Evolutionary conservation across 2,329 filamentous ascomycete species (phyloP), one percentile per base, ranked within the genome.

Genomic region (Chaetomiaceae sp.): DNA sequence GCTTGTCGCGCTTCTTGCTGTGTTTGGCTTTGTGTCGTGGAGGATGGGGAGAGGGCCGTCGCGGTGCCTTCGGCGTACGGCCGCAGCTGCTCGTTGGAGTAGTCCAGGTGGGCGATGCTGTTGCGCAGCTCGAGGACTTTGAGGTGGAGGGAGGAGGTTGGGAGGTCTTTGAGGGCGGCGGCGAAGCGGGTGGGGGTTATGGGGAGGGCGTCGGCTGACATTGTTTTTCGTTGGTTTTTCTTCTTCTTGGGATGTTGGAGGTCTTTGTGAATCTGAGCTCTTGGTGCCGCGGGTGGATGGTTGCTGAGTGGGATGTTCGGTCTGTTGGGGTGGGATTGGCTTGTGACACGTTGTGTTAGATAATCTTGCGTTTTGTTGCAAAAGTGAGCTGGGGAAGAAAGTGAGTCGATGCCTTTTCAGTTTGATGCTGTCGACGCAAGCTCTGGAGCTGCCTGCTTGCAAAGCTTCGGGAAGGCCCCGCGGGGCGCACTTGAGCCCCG

Each of bases 41-140:
- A 3, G 57, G 54, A 3, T 9, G 59, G 47, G 34, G 56, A n/a
- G 59, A 54, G 46, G 61, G 71, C 64, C 0, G 70, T 64, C 3
- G 67, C 68, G 20, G 66, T 64, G 25, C 76, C 78, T 14, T 83
- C 77, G 52, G 85, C 84, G 62, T 82, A 90, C 31, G 86, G 85
- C 51, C 78, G 75, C 54, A 91, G 83, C 68, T 91, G 82, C 59
- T 80, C 78, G 72, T 91, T 91, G 59, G 84, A 88, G 68, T 84
- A 83, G 64, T 85, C 80, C 23, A 91, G 82, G 69, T 91, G 87
- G 22, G 80, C 77, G 65, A 91, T 85, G 62, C 78, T 82, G 77
- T 90, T 91, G 67, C 81, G 82, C 57, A 91, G 77, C 69, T 91
- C 88, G 65, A 87, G 80, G 55, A 86, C 81, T 71, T 91, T 91